These are phyloP conservation scores for Solanum sitiens DNA, from an alignment of 257 asterid genomes.

Conservation along the genomic window DNA sequence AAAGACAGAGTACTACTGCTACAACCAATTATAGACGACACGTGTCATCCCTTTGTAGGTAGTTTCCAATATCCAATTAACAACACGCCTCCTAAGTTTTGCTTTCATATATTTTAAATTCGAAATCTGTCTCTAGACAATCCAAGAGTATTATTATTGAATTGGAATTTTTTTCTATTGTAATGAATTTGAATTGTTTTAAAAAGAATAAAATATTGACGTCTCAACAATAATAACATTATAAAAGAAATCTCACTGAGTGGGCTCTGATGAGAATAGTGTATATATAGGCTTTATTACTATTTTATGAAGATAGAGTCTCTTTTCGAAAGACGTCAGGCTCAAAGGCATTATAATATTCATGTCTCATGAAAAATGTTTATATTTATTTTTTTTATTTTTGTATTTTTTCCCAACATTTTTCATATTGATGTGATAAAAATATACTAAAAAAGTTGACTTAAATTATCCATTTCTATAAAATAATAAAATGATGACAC, in stretches of 20 bases:
- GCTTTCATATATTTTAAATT: not conserved
- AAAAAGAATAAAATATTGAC: no score
- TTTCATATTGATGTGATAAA: not conserved
- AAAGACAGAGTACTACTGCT: not conserved
- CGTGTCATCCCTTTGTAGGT: not conserved
- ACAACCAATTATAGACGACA: not conserved
- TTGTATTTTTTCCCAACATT: not conserved
- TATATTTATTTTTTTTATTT: not conserved
- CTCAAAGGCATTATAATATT: not conserved
- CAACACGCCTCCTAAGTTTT: not conserved
- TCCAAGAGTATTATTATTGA: not conserved
- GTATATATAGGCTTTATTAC: no score
- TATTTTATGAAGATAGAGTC: no score
- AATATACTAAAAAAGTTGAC: not conserved
- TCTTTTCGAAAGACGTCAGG: no score
- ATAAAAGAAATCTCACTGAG: no score
- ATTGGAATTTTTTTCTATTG: no score
- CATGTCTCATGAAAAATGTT: not conserved
- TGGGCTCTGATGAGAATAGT: rapidly evolving
- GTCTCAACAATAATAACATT: not conserved
- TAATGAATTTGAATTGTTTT: not conserved
- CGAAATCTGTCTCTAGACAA: not conserved
- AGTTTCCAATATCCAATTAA: not conserved
- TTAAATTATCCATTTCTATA: not conserved
- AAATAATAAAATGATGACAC: not conserved